phyloP scores from a whole-genome alignment of 306 rosid species.

The Medicago arabica region DNA sequence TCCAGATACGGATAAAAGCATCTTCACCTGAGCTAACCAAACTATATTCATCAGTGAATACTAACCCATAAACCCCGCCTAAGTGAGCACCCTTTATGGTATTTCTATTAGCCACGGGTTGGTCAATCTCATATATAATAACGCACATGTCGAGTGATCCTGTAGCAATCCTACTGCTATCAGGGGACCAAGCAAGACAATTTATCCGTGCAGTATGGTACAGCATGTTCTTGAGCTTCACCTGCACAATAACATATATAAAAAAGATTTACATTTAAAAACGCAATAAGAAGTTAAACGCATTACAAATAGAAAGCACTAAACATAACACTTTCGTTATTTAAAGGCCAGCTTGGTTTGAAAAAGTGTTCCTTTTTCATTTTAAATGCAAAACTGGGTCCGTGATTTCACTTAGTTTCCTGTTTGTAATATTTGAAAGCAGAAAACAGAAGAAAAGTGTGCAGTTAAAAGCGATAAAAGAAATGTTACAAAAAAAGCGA shows the following conservation, averaged over 20 bases:
- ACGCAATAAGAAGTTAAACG: not conserved
- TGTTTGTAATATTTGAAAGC: not conserved
- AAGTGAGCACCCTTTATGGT: conserved; percentile 90
- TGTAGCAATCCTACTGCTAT: conserved; percentile 77
- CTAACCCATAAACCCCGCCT: conserved; percentile 95
- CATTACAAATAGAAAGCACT: conserved; percentile 7
- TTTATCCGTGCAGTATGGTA: conserved; percentile 94
- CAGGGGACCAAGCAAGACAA: conserved; percentile 98
- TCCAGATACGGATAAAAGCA: conserved; percentile 97
- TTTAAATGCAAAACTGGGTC: not conserved
- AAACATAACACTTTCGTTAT: conserved; percentile 26
- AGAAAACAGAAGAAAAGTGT: not conserved
- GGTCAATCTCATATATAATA: conserved; percentile 81
- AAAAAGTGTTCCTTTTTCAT: not conserved
- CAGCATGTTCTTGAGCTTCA: conserved; percentile 91
- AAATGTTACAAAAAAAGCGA: conserved; percentile 9
- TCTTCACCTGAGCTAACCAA: conserved; percentile 98
- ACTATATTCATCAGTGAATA: conserved; percentile 75
- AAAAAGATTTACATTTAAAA: conserved; percentile 35
- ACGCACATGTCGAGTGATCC: conserved; percentile 90
- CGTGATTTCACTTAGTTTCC: not conserved
- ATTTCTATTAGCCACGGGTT: conserved; percentile 80
- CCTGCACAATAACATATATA: conserved; percentile 51
- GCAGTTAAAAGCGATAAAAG: not conserved
- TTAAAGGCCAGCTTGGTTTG: not conserved